Base-by-base conservation (phyloP, 768 basidiomycete genomes). In the Pulveroboletus sp. region DNA sequence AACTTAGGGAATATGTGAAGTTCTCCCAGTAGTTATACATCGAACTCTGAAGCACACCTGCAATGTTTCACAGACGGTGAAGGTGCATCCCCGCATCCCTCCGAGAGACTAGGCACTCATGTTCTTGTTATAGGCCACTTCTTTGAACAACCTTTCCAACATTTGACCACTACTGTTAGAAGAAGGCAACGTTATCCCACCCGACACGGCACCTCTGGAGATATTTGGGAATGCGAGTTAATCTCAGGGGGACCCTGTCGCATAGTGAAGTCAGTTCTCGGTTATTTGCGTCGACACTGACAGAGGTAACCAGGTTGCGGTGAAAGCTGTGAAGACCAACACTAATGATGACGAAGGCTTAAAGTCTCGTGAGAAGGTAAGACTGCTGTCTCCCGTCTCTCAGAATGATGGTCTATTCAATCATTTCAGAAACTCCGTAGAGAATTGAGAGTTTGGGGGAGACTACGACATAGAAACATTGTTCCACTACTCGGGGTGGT, bases 401-500 rank as follows among this genome's bases (percentile, higher is more conserved):
- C 35, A 11, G 43, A 38, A 38, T 24, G 8, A 35, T 32, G 2
- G 1, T 21, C 17, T 6, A 35, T 18, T 21, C 15, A 35, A n/a
- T 28, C n/a, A 10, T 28, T 48, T 9, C 43, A 63, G 61, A 59
- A 48, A 42, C 54, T 71, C n/a, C 60, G 56, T 18, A 64, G 69
- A 24, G 69, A 70, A 46, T 18, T 64, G 27, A 58, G 7, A 42
- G 26, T 64, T 4, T 62, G 61, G 62, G 47, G 1, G 10, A 24
- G 17, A 15, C 28, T 63, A 31, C 36, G 18, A 17, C 59, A 63
- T 41, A 40, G 0, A 32, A 70, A 72, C 43, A 46, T 71, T 6
- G 54, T 71, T 18, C 66, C 65, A 6, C 45, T 72, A 1, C 59
- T 60, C 17, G 70, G 70, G 6, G 54, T 59, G 3, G 56, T 64